Evolutionary conservation across 805 yeast genomes (phyloP), one percentile per base, ranked within the genome.

Genomic region (Barnettozyma pratensis): DNA sequence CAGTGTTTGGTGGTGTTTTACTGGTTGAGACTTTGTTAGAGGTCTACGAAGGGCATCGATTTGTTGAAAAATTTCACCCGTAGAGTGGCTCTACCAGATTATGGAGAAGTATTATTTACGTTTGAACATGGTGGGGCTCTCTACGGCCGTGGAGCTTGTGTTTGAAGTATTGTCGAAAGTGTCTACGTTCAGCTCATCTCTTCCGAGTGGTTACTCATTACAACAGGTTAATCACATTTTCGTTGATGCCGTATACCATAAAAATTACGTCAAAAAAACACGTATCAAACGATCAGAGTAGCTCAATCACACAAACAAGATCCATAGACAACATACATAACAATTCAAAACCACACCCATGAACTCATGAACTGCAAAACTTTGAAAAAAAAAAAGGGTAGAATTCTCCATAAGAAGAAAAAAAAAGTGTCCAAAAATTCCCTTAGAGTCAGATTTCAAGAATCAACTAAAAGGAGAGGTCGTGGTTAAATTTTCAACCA

Each of bases 401-500:
- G 45, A 35, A 37, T 45, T 45, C 41, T 28, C n/a, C 26, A 39
- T 35, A 39, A 32, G 39, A 42, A 45, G 43, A 42, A 38, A 49
- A 49, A 47, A 40, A 49, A 41, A 42, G 44, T 37, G 44, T 55
- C 58, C 59, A 58, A 57, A 55, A 54, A 57, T 58, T 58, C 62
- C 60, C 62, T 54, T 32, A 44, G 26, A 44, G 50, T 49, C 47
- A 42, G 46, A 38, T 63, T 80, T 88, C 90, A 84, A 83, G 85
- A 84, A 85, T 83, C 55, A 66, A 63, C 61, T 67, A 66, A 67
- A 67, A 68, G 80, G 80, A 83, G 83, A 79, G 85, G 96, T 91
- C 92, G 80, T 72, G 91, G 94, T 86, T 85, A 83, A 81, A 88
- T 88, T 94, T 92, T 94, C 97, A 94, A 92, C 97, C 96, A 92